These are phyloP conservation scores for Paxillus involutus DNA, from an alignment of 768 basidiomycete species.

Conservation along the genomic window DNA sequence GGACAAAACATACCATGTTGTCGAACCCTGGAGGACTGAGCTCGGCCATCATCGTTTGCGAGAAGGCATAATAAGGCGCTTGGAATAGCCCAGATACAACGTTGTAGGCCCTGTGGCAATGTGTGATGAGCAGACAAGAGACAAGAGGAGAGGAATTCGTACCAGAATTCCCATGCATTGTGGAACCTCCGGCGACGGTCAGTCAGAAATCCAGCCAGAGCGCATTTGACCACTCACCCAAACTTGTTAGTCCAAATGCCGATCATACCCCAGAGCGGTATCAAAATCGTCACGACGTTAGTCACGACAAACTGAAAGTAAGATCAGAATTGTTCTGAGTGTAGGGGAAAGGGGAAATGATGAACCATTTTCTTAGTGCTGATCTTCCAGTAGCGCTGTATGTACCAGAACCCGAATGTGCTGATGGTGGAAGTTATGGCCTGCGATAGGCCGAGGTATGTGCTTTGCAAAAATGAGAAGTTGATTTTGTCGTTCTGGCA, in stretches of 20 bases:
- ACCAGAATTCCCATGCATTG: constrained; percentile 89
- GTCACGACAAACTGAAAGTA: constrained; percentile 64
- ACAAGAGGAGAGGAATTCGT: constrained; percentile 7
- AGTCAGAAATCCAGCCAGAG: constrained; percentile 1
- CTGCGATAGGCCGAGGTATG: constrained; percentile 74
- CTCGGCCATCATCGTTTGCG: constrained; percentile 89
- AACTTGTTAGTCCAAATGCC: constrained; percentile 78
- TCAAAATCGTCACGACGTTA: constrained; percentile 72
- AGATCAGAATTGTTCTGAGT: neutral
- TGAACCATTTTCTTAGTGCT: constrained; percentile 78
- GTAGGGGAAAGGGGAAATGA: neutral
- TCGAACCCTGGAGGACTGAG: constrained; percentile 86
- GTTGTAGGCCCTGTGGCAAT: constrained; percentile 64
- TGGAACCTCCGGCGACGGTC: constrained; percentile 50
- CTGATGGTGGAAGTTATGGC: constrained; percentile 73
- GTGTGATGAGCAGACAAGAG: neutral
- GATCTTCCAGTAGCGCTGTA: constrained; percentile 77
- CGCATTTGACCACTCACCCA: constrained; percentile 46
- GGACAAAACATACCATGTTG: constrained; percentile 53
- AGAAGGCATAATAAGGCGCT: constrained; percentile 85
- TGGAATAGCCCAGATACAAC: constrained; percentile 80
- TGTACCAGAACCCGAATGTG: constrained; percentile 80
- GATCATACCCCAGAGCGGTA: constrained; percentile 85
- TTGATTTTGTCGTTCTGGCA: constrained; percentile 80
- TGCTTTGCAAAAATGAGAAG: constrained; percentile 81